Base-by-base conservation (phyloP, 345 rosid genomes). In the Brassica incana region DNA sequence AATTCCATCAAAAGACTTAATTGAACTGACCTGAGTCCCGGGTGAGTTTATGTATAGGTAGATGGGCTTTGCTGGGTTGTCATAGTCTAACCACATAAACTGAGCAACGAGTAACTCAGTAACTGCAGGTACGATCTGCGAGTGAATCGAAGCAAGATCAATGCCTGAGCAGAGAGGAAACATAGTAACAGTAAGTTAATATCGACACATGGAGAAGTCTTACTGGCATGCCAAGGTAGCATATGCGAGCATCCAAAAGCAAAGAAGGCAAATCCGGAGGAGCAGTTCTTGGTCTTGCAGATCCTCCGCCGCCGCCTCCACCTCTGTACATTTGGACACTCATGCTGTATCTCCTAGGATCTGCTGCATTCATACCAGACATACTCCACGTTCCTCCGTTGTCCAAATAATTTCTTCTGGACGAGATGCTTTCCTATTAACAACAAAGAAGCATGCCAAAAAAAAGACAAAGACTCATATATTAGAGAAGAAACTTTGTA, bases 211-310 rank as follows among this genome's bases (percentile, higher is more conserved):
- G 2, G 69, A 32, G 9, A 30, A 92, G 59, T 75, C 94, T 87
- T 70, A 95, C 99, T 4, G 99, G 97, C 99, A 93, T 89, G 77
- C 96, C 99, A 20, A 95, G 87, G 84, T 89, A 93, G 82, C 87
- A 78, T 65, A 93, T 90, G 65, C 97, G 84, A 82, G 93, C 90
- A 88, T 90, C 97, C 84, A 95, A 88, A 25, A 93, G 94, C 87
- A 88, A 82, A 33, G 98, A 95, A 36, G 96, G 97, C 85, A 95
- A 81, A 87, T 95, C 98, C 16, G 96, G 99, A 60, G 98, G 97
- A 80, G 92, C 89, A 82, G 88, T 84, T 68, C 90, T 91, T 40
- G 81, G 78, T 60, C 84, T 77, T 30, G 5, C 75, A 60, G 76
- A 69, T 69, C 80, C 60, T 15, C 85, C 83, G 48, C 90, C 90